Base-by-base conservation (phyloP, 768 basidiomycete genomes). In the Lanmaoa pseudosensibilis region DNA sequence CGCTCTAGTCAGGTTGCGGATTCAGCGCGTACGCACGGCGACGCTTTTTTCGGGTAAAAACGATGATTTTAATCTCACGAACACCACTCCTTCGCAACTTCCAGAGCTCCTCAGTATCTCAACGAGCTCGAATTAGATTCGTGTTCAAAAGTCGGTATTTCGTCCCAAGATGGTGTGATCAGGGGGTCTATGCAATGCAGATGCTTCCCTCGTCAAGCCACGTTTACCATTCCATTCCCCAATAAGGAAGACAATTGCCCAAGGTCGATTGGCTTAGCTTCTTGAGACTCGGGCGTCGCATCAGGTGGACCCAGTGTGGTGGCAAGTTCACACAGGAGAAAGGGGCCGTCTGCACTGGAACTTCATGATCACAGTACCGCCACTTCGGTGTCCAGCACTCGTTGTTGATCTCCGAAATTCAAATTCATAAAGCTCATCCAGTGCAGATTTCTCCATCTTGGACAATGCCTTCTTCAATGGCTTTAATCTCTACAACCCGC, bases 401-500 rank as follows among this genome's bases (percentile, higher is more conserved):
- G 15, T 23, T 46, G 27, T 21, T 38, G 38, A 27, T 32, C 10
- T 32, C 38, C 11, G 37, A 46, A 33, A 39, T 43, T 19, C 34
- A 44, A 38, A 32, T 46, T 33, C 44, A 41, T 10, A 12, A 38
- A 19, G 16, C 27, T 57, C 33, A 54, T 38, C 49, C 54, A 23
- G 38, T 40, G 52, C 47, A 58, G 25, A 65, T 43, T 8, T 56
- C 57, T 21, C 51, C 51, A 13, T 70, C 64, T 11, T 37, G 45
- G 10, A 54, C 44, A 30, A 73, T 61, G 7, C 64, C 63, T 50
- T 56, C 64, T 54, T 73, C 65, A n/a, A 64, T 58, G 21, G 68
- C 71, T 55, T 64, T 69, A 48, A 72, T 71, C 43, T 71, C 70
- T 71, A 36, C 40, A 41, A 45, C 23, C 13, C 36, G 36, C 39